Evolutionary conservation across 1,284 basidiomycete genomes (phyloP).

Genomic region (Leccinum ponderosum): DNA sequence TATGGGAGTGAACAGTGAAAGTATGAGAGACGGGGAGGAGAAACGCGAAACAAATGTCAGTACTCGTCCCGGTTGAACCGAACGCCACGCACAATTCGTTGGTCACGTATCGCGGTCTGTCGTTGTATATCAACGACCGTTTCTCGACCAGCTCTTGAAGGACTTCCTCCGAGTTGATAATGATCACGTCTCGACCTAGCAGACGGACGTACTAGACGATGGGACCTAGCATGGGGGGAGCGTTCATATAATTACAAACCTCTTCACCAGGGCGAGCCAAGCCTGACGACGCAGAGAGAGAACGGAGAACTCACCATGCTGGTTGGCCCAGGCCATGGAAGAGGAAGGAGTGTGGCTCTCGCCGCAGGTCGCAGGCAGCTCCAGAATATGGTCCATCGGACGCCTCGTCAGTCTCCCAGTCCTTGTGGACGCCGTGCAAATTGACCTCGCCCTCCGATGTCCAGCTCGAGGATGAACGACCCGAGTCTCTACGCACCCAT

Average conservation of each 20-base stretch:
- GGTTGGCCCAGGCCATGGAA: background rate
- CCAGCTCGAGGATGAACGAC: too few species aligned
- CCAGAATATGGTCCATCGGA: too few species aligned
- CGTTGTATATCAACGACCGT: conserved; percentile 25
- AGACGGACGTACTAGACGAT: conserved; percentile 6
- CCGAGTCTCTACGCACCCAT: too few species aligned
- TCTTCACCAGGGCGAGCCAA: background rate
- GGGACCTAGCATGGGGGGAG: background rate
- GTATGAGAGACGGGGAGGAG: background rate
- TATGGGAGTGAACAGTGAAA: background rate
- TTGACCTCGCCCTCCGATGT: too few species aligned
- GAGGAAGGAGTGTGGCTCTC: too few species aligned
- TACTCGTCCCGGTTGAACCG: background rate
- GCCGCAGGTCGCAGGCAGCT: too few species aligned
- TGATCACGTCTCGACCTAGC: conserved; percentile 15
- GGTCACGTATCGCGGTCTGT: conserved; percentile 16
- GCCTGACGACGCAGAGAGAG: background rate
- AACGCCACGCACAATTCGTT: conserved; percentile 7
- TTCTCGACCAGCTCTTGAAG: conserved; percentile 26
- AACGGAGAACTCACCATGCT: conserved; percentile 2
- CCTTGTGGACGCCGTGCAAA: too few species aligned
- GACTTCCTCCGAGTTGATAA: conserved; percentile 25
- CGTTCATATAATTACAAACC: background rate
- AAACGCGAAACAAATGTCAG: background rate
- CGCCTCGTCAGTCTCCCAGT: too few species aligned